Evolutionary conservation across 176 grass and related monocot genomes (phyloP).

Genomic region (Calamus simplicifolius): DNA sequence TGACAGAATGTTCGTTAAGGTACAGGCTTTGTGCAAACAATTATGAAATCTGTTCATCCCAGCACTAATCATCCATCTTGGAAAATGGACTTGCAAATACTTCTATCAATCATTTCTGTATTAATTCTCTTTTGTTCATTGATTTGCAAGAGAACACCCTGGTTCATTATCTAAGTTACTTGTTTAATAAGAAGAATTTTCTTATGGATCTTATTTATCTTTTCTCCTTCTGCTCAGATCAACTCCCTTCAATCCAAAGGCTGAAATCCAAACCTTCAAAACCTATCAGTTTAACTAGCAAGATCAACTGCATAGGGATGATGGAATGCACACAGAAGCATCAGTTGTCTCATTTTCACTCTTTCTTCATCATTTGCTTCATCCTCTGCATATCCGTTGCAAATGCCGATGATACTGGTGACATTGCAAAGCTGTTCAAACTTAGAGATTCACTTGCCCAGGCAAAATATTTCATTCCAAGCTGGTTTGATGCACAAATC

Average conservation of each 20-base stretch:
- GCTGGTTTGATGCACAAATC: slow-evolving; percentile 72
- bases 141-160: background rate
- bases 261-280: background rate
- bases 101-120: no score
- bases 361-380: slow-evolving; percentile 35
- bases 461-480: slow-evolving; percentile 51
- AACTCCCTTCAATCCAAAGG: slow-evolving; percentile 28
- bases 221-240: slow-evolving; percentile 36
- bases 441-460: slow-evolving; percentile 46
- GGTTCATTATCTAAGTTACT: background rate
- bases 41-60: no score
- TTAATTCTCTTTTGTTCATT: no score
- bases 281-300: background rate
- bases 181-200: background rate
- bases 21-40: no score
- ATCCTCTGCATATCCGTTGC: slow-evolving; percentile 21
- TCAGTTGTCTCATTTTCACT: slow-evolving; percentile 17
- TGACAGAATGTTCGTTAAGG: no score
- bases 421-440: slow-evolving; percentile 46
- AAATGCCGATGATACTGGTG: slow-evolving; percentile 16
- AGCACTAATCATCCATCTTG: no score
- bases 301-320: slow-evolving; percentile 5
- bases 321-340: slow-evolving; percentile 20
- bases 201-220: background rate
- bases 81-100: no score